phyloP scores from a whole-genome alignment of 371 early-diverging fungal species.

The Choanephora cucurbitarum region DNA sequence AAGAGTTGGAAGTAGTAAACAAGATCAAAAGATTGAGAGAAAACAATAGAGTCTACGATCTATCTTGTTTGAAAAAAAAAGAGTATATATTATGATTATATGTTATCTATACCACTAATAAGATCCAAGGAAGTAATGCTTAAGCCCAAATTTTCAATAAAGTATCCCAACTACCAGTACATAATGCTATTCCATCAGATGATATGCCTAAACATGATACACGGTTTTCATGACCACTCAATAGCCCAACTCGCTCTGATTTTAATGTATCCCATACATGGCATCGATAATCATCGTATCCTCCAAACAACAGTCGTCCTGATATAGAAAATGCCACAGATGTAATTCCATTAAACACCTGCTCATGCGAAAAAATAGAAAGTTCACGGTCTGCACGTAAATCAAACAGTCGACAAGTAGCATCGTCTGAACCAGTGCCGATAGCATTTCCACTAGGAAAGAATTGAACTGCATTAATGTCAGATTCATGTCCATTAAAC shows the following conservation, averaged over 20 bases:
- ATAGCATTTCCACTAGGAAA: conserved; percentile 98
- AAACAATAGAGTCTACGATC: too few species aligned
- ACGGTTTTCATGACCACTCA: conserved; percentile 96
- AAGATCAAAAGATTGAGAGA: too few species aligned
- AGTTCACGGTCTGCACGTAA: conserved; percentile 96
- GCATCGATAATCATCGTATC: conserved; percentile 98
- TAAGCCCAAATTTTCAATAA: conserved; percentile 76
- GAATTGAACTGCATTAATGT: conserved; percentile 98
- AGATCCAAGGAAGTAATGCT: too few species aligned
- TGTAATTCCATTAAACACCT: conserved; percentile 96
- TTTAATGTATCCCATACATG: conserved; percentile 98
- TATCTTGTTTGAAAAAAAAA: too few species aligned
- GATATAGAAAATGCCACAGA: conserved; percentile 95
- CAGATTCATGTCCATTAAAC: conserved; percentile 96
- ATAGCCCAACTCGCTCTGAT: conserved; percentile 91
- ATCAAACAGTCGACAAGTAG: conserved; percentile 96
- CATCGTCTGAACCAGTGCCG: conserved; percentile 97
- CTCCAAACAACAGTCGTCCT: conserved; percentile 95
- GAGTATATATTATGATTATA: too few species aligned
- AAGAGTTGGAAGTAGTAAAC: too few species aligned
- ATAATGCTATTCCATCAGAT: conserved; percentile 95
- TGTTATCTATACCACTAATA: too few species aligned
- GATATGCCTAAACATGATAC: conserved; percentile 96
- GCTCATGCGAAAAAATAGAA: conserved; percentile 94
- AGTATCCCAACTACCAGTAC: conserved; percentile 97